phyloP scores from a whole-genome alignment of 306 rosid species.

The Coriaria nepalensis region DNA sequence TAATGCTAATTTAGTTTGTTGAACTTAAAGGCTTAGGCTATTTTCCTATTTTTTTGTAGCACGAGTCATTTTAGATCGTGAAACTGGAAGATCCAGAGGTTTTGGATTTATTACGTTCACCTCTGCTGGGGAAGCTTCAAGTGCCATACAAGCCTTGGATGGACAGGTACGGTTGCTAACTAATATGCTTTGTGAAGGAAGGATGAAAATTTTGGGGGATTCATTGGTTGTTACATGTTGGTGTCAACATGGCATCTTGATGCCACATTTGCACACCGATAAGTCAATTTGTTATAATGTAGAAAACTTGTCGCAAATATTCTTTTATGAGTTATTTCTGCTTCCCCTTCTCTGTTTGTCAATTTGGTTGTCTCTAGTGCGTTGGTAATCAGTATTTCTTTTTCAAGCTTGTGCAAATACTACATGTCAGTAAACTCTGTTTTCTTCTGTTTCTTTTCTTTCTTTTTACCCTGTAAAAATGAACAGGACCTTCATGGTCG shows the following conservation, averaged over 20 bases:
- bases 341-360: too few species aligned
- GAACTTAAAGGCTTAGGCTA: neutral
- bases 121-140: slow-evolving; percentile 66
- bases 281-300: too few species aligned
- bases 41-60: slow-evolving; percentile 28
- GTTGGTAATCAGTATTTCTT: too few species aligned
- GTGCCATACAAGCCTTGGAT: slow-evolving; percentile 79
- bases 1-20: neutral
- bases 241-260: neutral
- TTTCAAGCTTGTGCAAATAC: neutral
- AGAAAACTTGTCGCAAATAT: too few species aligned
- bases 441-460: neutral
- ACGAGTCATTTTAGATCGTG: slow-evolving; percentile 64
- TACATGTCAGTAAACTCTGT: neutral
- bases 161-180: slow-evolving; percentile 44
- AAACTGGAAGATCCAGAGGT: slow-evolving; percentile 76
- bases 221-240: neutral
- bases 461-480: neutral
- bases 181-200: neutral
- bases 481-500: slow-evolving; percentile 82
- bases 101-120: slow-evolving; percentile 66
- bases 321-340: too few species aligned
- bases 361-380: too few species aligned
- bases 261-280: too few species aligned
- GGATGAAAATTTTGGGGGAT: neutral